Evolutionary conservation across 140 eudicot genomes (phyloP), one percentile per base, ranked within the genome.

Genomic region (Cichorium intybus): DNA sequence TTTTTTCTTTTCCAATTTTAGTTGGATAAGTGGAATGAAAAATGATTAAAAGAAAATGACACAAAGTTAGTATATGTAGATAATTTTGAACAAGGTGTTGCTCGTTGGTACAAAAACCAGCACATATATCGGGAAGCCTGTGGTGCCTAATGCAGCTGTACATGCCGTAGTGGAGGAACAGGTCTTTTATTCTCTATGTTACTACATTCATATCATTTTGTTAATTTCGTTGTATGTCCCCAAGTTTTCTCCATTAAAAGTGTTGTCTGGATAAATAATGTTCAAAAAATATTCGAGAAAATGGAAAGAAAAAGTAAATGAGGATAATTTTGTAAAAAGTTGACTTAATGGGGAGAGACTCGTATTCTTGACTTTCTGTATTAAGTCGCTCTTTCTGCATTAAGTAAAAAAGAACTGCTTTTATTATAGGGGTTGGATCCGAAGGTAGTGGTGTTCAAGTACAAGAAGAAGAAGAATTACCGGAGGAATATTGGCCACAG

Each of bases 81-180:
- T 92, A 10, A 82, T 85, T 56, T 72, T 92, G 68, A 92, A 88
- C 81, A 88, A 92, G 84, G 98, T 92, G 37, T 74, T 92, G 69
- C 84, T 92, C 6, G 98, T 92, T 48, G 96, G 96, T 57, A 85
- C 96, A n/a, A 88, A 82, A 74, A 83, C 80, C 18, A 83, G 84
- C 70, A 69, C 96, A 34, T 92, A 78, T 37, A 73, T 92, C 0
- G 98, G 98, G 62, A 66, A 75, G 75, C 98, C 98, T 12, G 56
- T 92, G 21, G 98, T 92, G 64, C 83, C 93, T 37, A 87, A 92
- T 79, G 92, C 98, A 14, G 85, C 73, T n/a, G 98, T 92, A 17
- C 89, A 92, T 68, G 98, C 98, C 7, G 84, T 92, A 24, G 96
- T 92, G 16, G 98, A 92, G 64, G 98, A 92, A 61, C 98, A 92